Evolutionary conservation across 352 stramenopile genomes (phyloP), one percentile per base, ranked within the genome.

Genomic region (Achlya hypogyna): DNA sequence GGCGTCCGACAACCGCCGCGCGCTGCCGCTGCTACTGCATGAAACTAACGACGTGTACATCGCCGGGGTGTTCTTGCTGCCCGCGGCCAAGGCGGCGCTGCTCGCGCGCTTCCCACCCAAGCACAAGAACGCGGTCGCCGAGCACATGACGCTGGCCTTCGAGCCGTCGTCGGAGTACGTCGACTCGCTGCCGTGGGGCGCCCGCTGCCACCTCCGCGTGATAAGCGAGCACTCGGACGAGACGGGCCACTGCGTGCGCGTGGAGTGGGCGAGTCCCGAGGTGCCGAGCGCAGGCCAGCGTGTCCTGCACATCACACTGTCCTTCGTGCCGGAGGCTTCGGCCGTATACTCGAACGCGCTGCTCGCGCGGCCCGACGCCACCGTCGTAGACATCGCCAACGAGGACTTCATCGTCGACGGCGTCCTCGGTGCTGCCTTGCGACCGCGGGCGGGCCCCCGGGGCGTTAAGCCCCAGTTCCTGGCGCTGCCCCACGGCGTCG

Each of bases 81-180:
- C 34, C 14, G 29, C 29, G 31, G 28, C 53, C 20, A 31, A 35
- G 23, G 10, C 31, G 18, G 23, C 14, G 14, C 35, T 62, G 9
- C 53, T 62, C 53, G 31, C 5, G 22, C 27, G 53, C 18, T 49
- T 62, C 20, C 29, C 53, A 14, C 53, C 53, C 12, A 43, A 62
- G 29, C 53, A 62, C 35, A 32, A 5, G 22, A 62, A 9, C 2
- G 29, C 49, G 16, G 25, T 62, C 10, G 53, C 53, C 18, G 53
- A 62, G 35, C 53, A 62, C 53, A 62, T 62, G 53, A 62, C 53
- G 35, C 53, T 62, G 3, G 53, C 53, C 2, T 62, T 62, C 27
- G 31, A 62, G n/a, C 53, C 53, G 5, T 16, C 53, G 22, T 18
- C 9, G 9, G 53, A 6, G 31, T 62, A 45, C 31, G 25, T 31